Percentiles rank a stretch among this genome's conserved stretches.
Conservation (phyloP, 2,329 filamentous ascomycete genomes). For the Ceratocystis harringtonii region DNA sequence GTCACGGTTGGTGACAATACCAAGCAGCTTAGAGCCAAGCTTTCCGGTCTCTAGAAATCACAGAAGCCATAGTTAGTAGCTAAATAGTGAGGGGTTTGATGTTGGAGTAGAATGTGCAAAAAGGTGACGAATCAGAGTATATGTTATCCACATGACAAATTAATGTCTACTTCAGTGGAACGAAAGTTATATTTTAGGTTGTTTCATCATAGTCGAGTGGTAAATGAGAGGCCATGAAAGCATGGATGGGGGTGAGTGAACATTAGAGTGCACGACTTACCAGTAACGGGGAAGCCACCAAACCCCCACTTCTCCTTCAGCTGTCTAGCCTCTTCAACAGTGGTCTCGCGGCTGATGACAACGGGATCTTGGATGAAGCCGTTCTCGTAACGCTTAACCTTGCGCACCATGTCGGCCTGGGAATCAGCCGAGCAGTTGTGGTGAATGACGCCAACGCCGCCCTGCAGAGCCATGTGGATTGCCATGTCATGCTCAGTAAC, state of each 20-base stretch:
- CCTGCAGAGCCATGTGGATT: conserved; percentile 85
- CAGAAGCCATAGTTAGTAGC: conserved; percentile 13
- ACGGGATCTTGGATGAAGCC: conserved; percentile 95
- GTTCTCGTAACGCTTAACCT: conserved; percentile 98
- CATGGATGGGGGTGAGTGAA: conserved; percentile 7
- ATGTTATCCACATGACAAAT: conserved; percentile 63
- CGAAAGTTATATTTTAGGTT: conserved; percentile 90
- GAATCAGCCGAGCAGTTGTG: conserved; percentile 98
- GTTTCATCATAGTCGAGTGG: conserved; percentile 54
- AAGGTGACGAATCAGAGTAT: conserved; percentile 19
- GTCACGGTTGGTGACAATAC: conserved; percentile 95
- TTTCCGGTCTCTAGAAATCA: conserved; percentile 60
- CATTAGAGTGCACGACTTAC: conserved; percentile 41
- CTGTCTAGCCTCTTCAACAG: conserved; percentile 76
- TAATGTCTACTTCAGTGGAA: conserved; percentile 82
- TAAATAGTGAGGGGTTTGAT: conserved; percentile 11
- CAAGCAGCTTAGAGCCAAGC: conserved; percentile 86
- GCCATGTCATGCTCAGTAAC: conserved; percentile 99
- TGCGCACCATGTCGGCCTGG: conserved; percentile 97
- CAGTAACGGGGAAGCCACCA: conserved; percentile 94
- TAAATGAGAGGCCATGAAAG: neutral
- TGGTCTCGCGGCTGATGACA: conserved; percentile 74
- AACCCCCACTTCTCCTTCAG: conserved; percentile 98
- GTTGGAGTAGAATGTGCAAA: conserved; percentile 32
- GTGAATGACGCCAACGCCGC: conserved; percentile 87